phyloP scores from a whole-genome alignment of 164 flowering plant genomes.

The Nymphaea thermarum region DNA sequence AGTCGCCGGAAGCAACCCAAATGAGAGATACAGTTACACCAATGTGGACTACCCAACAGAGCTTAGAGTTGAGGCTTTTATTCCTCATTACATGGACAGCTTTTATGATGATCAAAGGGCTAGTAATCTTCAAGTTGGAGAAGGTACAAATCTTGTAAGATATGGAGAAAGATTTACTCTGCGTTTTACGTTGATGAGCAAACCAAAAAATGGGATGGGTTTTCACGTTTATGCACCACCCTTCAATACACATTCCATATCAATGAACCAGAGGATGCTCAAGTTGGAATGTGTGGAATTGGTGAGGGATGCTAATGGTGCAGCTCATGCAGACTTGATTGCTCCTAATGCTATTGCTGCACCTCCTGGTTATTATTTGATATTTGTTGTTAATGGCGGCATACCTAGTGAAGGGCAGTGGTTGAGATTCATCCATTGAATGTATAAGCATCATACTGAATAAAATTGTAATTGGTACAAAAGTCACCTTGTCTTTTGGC shows the following conservation, averaged over 20 bases:
- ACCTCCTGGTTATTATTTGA: constrained; percentile 67
- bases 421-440: constrained; percentile 28
- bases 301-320: constrained; percentile 17
- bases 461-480: too few species aligned
- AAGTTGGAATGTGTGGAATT: constrained; percentile 26
- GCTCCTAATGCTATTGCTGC: constrained; percentile 63
- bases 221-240: constrained; percentile 49
- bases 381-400: constrained; percentile 40
- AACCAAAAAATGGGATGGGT: constrained; percentile 16
- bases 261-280: constrained; percentile 74
- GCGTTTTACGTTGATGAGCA: constrained; percentile 22
- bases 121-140: constrained; percentile 20
- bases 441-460: not conserved
- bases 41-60: constrained; percentile 53
- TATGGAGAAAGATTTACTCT: constrained; percentile 39
- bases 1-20: constrained; percentile 63
- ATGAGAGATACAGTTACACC: constrained; percentile 27
- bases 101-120: constrained; percentile 26
- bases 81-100: constrained; percentile 38
- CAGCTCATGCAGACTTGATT: constrained; percentile 26
- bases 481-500: too few species aligned
- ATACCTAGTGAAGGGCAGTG: constrained; percentile 45
- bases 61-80: constrained; percentile 39
- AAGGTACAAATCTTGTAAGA: constrained; percentile 2
- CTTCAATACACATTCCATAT: constrained; percentile 43